Conservation (phyloP, 805 yeast genomes). For the Nematodospora valgi region DNA sequence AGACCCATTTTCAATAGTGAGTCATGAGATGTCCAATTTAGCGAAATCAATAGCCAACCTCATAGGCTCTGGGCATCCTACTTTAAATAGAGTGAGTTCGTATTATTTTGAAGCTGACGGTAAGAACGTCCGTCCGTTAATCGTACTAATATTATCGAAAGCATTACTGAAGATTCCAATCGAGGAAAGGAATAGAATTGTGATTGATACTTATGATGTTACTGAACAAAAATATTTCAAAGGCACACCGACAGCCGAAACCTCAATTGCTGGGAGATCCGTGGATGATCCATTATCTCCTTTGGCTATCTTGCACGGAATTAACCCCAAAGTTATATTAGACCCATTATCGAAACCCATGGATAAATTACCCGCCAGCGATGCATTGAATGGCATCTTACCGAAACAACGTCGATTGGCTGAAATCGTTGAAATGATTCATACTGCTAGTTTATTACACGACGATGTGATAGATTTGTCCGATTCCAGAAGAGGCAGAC, state of each 20-base stretch:
- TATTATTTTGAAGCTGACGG: slow-evolving; percentile 97
- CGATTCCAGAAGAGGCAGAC: slow-evolving; percentile 85
- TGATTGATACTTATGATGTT: slow-evolving; percentile 62
- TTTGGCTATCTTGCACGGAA: slow-evolving; percentile 78
- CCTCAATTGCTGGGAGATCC: slow-evolving; percentile 58
- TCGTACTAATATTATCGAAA: slow-evolving; percentile 78
- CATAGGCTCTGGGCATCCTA: slow-evolving; percentile 92
- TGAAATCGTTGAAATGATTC: slow-evolving; percentile 97
- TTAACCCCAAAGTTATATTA: slow-evolving; percentile 76
- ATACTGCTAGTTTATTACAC: slow-evolving; percentile 91
- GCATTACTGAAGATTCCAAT: slow-evolving; percentile 76
- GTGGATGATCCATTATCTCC: slow-evolving; percentile 73
- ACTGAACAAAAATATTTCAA: slow-evolving; percentile 60
- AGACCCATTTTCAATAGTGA: slow-evolving; percentile 89
- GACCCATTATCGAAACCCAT: slow-evolving; percentile 84
- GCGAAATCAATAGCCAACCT: slow-evolving; percentile 83
- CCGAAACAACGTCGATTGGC: slow-evolving; percentile 96
- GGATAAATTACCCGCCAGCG: slow-evolving; percentile 60
- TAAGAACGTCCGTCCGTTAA: slow-evolving; percentile 87
- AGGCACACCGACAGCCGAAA: slow-evolving; percentile 46
- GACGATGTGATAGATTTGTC: slow-evolving; percentile 95
- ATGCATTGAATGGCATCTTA: slow-evolving; percentile 67
- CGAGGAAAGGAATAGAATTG: slow-evolving; percentile 59
- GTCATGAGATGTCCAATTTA: slow-evolving; percentile 86
- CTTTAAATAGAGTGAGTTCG: slow-evolving; percentile 84